phyloP scores from a whole-genome alignment of 2,329 filamentous ascomycete species.

The Fusarium stilboides region DNA sequence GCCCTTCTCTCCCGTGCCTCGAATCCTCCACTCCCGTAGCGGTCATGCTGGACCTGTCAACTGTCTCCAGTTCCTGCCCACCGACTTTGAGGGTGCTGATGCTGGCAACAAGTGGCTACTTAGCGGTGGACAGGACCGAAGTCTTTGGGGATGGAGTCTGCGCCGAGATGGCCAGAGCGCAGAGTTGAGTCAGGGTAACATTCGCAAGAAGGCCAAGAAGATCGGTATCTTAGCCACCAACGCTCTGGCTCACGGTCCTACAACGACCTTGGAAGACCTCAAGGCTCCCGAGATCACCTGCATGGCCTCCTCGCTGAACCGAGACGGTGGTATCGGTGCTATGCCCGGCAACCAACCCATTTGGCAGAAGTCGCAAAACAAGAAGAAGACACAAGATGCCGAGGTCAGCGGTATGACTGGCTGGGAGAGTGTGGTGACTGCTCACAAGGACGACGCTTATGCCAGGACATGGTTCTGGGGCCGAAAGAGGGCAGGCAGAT shows the following conservation, averaged over 20 bases:
- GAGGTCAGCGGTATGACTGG: slow-evolving; percentile 85
- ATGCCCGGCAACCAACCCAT: slow-evolving; percentile 83
- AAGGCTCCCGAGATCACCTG: slow-evolving; percentile 94
- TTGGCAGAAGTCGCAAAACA: slow-evolving; percentile 83
- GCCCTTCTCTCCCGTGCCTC: slow-evolving; percentile 88
- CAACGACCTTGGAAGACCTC: slow-evolving; percentile 78
- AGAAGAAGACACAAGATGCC: slow-evolving; percentile 75
- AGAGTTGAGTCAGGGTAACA: slow-evolving; percentile 91
- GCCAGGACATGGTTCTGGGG: slow-evolving; percentile 99
- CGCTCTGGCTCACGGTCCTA: slow-evolving; percentile 71
- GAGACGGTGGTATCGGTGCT: slow-evolving; percentile 93
- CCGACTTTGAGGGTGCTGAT: slow-evolving; percentile 90
- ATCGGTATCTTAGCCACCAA: slow-evolving; percentile 76
- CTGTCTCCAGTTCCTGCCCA: slow-evolving; percentile 86
- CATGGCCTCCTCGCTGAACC: slow-evolving; percentile 91
- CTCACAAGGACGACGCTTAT: slow-evolving; percentile 86
- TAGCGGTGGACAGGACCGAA: slow-evolving; percentile 89
- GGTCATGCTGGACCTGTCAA: slow-evolving; percentile 92
- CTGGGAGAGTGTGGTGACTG: slow-evolving; percentile 97
- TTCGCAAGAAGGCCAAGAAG: slow-evolving; percentile 92
- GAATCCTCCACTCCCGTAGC: slow-evolving; percentile 86
- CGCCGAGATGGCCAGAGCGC: slow-evolving; percentile 94
- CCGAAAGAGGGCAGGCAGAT: slow-evolving; percentile 90
- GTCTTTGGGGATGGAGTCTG: slow-evolving; percentile 96
- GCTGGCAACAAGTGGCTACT: slow-evolving; percentile 93